Evolutionary conservation across 345 rosid genomes (phyloP).

Genomic region (Moricandia arvensis): DNA sequence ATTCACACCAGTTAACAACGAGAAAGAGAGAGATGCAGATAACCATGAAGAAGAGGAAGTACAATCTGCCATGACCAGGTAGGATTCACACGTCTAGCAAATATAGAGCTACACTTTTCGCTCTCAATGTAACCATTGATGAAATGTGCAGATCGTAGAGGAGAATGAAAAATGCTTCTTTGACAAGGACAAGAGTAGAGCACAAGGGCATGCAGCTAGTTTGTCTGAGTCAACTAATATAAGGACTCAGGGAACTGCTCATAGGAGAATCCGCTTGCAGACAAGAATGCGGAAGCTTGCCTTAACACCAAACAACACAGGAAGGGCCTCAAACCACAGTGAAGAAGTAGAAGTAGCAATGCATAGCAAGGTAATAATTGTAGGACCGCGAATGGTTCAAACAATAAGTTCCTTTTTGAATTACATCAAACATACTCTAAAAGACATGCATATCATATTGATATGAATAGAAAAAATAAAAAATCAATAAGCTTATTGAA

Average conservation of each 20-base stretch:
- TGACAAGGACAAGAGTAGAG: constrained; percentile 49
- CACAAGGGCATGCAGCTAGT: constrained; percentile 40
- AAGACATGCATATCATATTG: neutral
- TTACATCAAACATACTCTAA: neutral
- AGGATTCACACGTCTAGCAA: neutral
- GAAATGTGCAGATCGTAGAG: constrained; percentile 24
- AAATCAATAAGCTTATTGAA: neutral
- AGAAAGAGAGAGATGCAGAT: constrained; percentile 17
- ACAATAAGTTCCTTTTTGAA: neutral
- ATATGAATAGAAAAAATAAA: neutral
- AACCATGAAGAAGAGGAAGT: constrained; percentile 35
- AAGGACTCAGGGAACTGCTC: constrained; percentile 57
- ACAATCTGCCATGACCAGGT: constrained; percentile 33
- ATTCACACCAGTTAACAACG: neutral
- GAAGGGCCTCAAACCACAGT: constrained; percentile 16
- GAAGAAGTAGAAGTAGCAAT: constrained; percentile 42
- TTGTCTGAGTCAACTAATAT: constrained; percentile 30
- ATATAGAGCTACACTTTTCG: neutral
- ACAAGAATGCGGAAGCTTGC: neutral
- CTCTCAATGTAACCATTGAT: constrained; percentile 8
- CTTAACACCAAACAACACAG: constrained; percentile 5
- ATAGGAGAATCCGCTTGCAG: constrained; percentile 61
- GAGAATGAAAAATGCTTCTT: constrained; percentile 10
- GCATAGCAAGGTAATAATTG: constrained; percentile 44
- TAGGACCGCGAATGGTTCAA: no score